A percentile compares a stretch with the other conserved stretches of the same genome.
These are phyloP conservation scores for Globomyces pollinis-pini DNA, from an alignment of 192 early-diverging fungal species.

Conservation along the genomic window DNA sequence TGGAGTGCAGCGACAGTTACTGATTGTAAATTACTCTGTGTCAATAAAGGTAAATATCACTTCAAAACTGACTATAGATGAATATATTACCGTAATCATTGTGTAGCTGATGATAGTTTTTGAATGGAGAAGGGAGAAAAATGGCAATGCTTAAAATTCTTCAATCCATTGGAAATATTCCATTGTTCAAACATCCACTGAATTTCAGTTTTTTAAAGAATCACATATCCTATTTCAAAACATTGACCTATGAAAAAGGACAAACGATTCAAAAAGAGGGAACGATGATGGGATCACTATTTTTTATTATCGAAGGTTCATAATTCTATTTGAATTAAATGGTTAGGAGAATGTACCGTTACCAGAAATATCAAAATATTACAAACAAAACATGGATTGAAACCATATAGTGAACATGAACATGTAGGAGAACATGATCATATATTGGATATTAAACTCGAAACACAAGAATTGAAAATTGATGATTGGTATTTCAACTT, in stretches of 20 bases:
- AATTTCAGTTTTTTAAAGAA: neutral
- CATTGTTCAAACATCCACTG: too few species aligned
- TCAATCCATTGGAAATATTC: conserved; percentile 4
- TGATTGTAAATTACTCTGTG: neutral
- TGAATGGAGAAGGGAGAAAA: neutral
- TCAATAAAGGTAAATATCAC: neutral
- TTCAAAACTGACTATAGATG: neutral
- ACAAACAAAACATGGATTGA: neutral
- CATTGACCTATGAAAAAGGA: neutral
- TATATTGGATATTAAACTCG: neutral
- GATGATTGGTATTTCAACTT: too few species aligned
- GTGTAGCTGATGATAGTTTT: neutral
- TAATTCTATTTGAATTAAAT: neutral
- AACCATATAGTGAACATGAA: neutral
- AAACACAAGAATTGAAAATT: neutral
- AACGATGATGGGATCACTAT: neutral
- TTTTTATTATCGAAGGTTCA: neutral
- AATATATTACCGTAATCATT: neutral
- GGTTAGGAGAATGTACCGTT: neutral
- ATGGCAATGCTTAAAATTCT: neutral
- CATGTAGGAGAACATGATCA: neutral
- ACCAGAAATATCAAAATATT: too few species aligned
- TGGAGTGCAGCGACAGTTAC: neutral
- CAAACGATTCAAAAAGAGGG: neutral
- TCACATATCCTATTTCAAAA: neutral